A percentile compares a stretch with the other conserved stretches of the same genome.
Conservation (phyloP, 1,284 basidiomycete genomes). For the Trichosporon asahii region DNA sequence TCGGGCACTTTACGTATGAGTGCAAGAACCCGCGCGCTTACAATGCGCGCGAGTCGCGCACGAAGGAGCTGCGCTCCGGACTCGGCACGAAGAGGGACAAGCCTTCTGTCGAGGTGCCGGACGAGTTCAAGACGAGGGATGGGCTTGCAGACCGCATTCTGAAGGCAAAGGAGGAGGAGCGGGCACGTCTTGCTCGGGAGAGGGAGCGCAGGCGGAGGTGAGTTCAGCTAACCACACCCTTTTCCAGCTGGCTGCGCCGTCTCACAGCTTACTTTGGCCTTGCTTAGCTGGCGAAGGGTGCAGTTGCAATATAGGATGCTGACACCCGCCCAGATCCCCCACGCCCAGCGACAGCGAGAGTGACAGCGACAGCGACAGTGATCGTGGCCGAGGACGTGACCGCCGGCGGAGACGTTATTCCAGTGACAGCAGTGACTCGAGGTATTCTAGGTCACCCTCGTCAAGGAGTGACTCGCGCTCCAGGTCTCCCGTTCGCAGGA, state of each 20-base stretch:
- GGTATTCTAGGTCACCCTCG: background rate
- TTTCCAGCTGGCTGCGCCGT: too few species aligned
- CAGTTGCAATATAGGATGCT: background rate
- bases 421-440: background rate
- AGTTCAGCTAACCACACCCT: background rate
- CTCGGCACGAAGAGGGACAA: slow-evolving; percentile 31
- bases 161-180: slow-evolving; percentile 46
- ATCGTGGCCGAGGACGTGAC: background rate
- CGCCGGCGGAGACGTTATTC: slow-evolving; percentile 11
- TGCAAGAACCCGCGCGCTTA: slow-evolving; percentile 48
- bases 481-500: background rate
- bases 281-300: background rate
- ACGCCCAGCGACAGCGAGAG: background rate
- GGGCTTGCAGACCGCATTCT: slow-evolving; percentile 50
- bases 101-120: slow-evolving; percentile 48
- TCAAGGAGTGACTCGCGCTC: background rate
- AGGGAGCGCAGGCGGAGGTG: slow-evolving; percentile 23
- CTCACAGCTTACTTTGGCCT: too few species aligned
- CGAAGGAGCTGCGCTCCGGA: slow-evolving; percentile 35
- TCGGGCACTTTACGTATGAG: slow-evolving; percentile 52
- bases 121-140: slow-evolving; percentile 46
- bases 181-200: slow-evolving; percentile 26
- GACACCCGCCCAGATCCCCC: background rate
- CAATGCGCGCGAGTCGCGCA: slow-evolving; percentile 43
- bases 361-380: background rate